These are phyloP conservation scores for Phaeolepiota aurea DNA, from an alignment of 768 basidiomycete species.

Conservation along the genomic window DNA sequence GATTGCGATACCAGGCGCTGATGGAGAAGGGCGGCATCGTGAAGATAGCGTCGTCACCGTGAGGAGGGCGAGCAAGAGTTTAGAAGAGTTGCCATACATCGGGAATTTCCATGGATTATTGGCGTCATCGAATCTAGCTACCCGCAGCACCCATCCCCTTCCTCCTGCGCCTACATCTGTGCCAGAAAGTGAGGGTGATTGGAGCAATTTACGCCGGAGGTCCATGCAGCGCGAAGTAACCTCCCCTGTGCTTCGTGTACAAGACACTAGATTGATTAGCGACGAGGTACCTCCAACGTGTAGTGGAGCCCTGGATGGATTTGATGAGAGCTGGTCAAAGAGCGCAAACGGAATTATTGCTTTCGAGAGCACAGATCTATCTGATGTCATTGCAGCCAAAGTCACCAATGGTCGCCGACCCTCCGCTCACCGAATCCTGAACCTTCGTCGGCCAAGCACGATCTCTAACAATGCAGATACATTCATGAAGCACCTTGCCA, in stretches of 20 bases:
- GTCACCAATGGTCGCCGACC: not conserved
- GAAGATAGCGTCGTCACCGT: constrained; percentile 52
- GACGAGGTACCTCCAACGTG: too few relatives aligned
- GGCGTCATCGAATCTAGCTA: constrained; percentile 11
- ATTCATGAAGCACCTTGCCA: constrained; percentile 27
- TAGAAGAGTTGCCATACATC: constrained; percentile 36
- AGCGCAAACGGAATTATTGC: constrained; percentile 24
- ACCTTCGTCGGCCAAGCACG: constrained; percentile 32
- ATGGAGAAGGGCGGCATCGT: constrained; percentile 29
- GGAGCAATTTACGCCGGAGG: constrained; percentile 42
- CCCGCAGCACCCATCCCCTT: constrained; percentile 10
- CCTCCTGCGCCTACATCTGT: constrained; percentile 27
- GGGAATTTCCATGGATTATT: constrained; percentile 23
- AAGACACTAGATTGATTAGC: too few relatives aligned
- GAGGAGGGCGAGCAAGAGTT: constrained; percentile 53
- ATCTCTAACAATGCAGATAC: constrained; percentile 33
- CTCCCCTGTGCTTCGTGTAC: not conserved
- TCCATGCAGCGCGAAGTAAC: constrained; percentile 16
- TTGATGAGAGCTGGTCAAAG: constrained; percentile 33
- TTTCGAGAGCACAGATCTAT: constrained; percentile 14
- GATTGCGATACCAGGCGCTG: constrained; percentile 45
- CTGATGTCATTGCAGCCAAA: not conserved
- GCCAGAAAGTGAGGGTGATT: constrained; percentile 49
- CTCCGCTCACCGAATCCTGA: not conserved
- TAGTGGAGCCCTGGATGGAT: constrained; percentile 23